These are phyloP conservation scores for Auriculariales sp. DNA, from an alignment of 768 basidiomycete genomes.

Conservation along the genomic window DNA sequence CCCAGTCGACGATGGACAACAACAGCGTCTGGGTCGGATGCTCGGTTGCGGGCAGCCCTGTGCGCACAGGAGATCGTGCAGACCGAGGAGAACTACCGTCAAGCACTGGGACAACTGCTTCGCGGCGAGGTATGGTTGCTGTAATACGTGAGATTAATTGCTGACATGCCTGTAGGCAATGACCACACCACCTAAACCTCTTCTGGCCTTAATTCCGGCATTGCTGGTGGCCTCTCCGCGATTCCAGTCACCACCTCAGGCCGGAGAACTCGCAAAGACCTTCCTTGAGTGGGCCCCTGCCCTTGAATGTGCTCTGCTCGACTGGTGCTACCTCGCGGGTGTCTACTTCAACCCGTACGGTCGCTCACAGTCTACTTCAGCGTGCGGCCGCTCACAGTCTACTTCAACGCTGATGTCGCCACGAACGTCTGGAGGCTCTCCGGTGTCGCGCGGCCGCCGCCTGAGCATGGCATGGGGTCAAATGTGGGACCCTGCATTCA, in stretches of 20 bases:
- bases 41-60: neutral
- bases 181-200: neutral
- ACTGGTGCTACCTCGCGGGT: constrained; percentile 40
- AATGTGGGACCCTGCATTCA: too few species aligned
- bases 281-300: constrained; percentile 38
- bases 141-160: too few species aligned
- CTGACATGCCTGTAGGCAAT: neutral
- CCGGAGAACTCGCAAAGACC: constrained; percentile 14
- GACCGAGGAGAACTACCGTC: neutral
- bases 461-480: too few species aligned
- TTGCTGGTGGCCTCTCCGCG: neutral
- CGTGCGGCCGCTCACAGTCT: too few species aligned
- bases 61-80: neutral
- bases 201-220: neutral
- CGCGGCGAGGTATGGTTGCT: neutral
- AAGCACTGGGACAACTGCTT: neutral
- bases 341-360: constrained; percentile 18
- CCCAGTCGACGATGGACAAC: neutral
- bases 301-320: constrained; percentile 41
- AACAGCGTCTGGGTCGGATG: neutral
- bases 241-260: too few species aligned
- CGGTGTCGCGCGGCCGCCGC: too few species aligned
- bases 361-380: neutral
- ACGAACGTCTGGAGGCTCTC: too few species aligned
- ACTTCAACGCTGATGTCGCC: too few species aligned